These are phyloP conservation scores for Tuctoria greenei DNA, from an alignment of 176 grass and related monocot genomes.

Conservation along the genomic window DNA sequence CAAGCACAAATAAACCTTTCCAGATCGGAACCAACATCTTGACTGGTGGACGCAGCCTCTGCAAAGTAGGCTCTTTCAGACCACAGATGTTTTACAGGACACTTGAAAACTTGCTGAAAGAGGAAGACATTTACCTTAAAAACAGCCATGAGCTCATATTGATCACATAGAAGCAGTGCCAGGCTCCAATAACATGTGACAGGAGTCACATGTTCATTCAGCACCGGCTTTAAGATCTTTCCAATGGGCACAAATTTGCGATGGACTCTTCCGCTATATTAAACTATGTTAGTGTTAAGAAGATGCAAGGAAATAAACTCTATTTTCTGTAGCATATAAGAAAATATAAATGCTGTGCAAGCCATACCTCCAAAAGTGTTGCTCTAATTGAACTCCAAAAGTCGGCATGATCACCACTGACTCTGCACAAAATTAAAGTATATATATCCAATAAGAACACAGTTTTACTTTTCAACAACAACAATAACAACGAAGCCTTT, in stretches of 20 bases:
- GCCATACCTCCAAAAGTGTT: slow-evolving; percentile 70
- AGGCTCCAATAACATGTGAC: slow-evolving; percentile 79
- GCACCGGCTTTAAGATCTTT: slow-evolving; percentile 60
- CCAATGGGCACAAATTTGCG: slow-evolving; percentile 57
- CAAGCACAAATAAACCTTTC: slow-evolving; percentile 49
- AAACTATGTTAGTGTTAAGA: background rate
- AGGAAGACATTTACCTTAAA: slow-evolving; percentile 45
- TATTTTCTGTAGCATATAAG: background rate
- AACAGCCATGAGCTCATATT: slow-evolving; percentile 50
- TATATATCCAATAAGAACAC: background rate
- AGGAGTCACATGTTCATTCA: slow-evolving; percentile 71
- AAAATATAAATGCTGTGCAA: background rate
- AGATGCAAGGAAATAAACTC: background rate
- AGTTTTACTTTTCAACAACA: too few species aligned
- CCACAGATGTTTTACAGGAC: background rate
- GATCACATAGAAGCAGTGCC: slow-evolving; percentile 51
- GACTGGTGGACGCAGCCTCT: slow-evolving; percentile 52
- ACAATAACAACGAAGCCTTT: too few species aligned
- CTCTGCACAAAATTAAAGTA: slow-evolving; percentile 46
- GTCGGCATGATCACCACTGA: slow-evolving; percentile 70
- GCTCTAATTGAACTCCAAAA: slow-evolving; percentile 78
- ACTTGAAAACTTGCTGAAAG: slow-evolving; percentile 15
- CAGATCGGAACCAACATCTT: slow-evolving; percentile 73
- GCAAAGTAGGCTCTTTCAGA: slow-evolving; percentile 35
- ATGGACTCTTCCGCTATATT: background rate